Evolutionary conservation across 352 stramenopile species (phyloP), one percentile per base, ranked within the genome.

Genomic region (Aphanomyces invadans): DNA sequence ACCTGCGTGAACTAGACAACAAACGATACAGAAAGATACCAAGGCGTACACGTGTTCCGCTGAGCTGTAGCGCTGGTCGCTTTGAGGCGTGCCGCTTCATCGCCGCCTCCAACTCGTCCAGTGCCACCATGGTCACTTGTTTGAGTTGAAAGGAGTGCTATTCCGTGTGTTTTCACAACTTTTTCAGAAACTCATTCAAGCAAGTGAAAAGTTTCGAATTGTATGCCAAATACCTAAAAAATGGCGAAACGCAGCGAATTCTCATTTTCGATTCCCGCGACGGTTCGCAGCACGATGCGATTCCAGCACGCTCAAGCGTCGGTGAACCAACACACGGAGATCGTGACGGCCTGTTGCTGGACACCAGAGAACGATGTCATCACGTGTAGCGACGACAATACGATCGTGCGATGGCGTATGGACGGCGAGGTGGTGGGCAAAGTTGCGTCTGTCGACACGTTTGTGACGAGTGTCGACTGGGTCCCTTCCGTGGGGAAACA

Each of bases 311-410:
- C 80, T 23, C 85, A 93, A 70, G 70, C 84, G 44, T 65, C 83
- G 39, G 80, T 74, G 42, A 87, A 87, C 67, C 78, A 90, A 65
- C 85, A 94, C 77, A 75, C 73, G 31, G 81, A 94, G 69, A 83
- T 94, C 39, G 85, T 94, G 70, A 89, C 83, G 36, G 77, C 85
- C 45, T 90, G 81, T 61, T 94, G 85, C 71, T 94, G 85, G 85
- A 94, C 85, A 32, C 83, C 85, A n/a, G 82, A 90, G 74, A 94
- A 91, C 72, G 83, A 94, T 60, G 79, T 81, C n/a, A 86, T 92
- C 73, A 89, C 81, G 32, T 94, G 85, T 70, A 91, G 83, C 52
- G 85, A 94, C 46, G 85, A 94, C 74, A 94, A 90, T 49, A 79
- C 74, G 33, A 87, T 94, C 48, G 79, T 84, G 38, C 81, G 84